Percentiles rank a stretch among this genome's conserved stretches.
Conservation (phyloP, 192 early-diverging fungal genomes). For the Linderina pennispora region DNA sequence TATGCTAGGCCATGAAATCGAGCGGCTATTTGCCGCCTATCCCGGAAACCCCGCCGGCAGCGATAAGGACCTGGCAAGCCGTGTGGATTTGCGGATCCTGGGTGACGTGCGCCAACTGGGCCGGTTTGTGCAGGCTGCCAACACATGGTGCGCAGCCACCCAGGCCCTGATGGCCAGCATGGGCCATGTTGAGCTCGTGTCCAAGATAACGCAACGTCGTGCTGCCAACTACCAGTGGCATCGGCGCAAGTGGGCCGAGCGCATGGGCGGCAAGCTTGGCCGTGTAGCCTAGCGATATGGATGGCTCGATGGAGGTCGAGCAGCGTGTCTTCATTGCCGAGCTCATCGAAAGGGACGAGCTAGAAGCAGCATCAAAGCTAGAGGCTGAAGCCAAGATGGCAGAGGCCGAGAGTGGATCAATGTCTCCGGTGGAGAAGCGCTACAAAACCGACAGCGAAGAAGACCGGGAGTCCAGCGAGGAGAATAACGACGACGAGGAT, state of each 20-base stretch:
- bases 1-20: conserved; percentile 18
- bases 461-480: neutral
- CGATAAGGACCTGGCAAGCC: too few relatives aligned
- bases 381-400: neutral
- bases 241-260: conserved; percentile 15
- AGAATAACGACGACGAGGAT: neutral
- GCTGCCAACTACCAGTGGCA: conserved; percentile 25
- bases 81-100: conserved; percentile 25
- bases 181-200: conserved; percentile 17
- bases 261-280: conserved; percentile 19
- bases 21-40: conserved; percentile 14
- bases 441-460: neutral
- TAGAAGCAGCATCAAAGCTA: too few relatives aligned
- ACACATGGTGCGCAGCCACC: conserved; percentile 34
- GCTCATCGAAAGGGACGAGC: too few relatives aligned
- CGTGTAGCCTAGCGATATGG: too few relatives aligned
- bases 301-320: too few relatives aligned
- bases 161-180: conserved; percentile 34
- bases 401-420: neutral
- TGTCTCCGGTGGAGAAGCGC: neutral
- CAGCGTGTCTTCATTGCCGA: too few relatives aligned
- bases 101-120: conserved; percentile 40
- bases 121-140: conserved; percentile 38
- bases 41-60: neutral
- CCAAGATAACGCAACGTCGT: conserved; percentile 13